These are phyloP conservation scores for Botrytis porri DNA, from an alignment of 2,329 filamentous ascomycete genomes.

Conservation along the genomic window DNA sequence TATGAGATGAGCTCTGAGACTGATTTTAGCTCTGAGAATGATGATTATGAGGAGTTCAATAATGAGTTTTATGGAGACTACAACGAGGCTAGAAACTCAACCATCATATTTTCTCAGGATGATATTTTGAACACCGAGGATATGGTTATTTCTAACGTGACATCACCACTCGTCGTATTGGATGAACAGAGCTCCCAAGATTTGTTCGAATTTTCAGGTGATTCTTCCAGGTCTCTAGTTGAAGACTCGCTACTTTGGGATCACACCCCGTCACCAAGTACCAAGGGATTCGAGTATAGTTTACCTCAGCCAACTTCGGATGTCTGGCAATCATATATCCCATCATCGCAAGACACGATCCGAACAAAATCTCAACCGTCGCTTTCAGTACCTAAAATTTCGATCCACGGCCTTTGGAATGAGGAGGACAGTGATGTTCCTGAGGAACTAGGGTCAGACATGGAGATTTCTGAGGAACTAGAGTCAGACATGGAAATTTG, in stretches of 20 bases:
- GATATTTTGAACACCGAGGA: background rate
- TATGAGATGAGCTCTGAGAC: constrained; percentile 22
- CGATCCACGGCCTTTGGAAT: constrained; percentile 27
- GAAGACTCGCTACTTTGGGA: constrained; percentile 28
- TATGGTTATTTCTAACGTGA: constrained; percentile 6
- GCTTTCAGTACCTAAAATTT: constrained; percentile 22
- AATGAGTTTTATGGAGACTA: background rate
- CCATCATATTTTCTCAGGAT: constrained; percentile 10
- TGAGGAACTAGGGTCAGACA: background rate
- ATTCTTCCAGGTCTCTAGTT: background rate
- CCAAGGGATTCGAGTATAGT: constrained; percentile 12
- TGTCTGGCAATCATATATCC: constrained; percentile 29
- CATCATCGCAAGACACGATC: constrained; percentile 22
- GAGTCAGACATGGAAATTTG: background rate
- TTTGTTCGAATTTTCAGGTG: background rate
- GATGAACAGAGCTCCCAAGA: background rate
- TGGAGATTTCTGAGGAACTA: background rate
- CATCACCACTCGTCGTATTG: background rate
- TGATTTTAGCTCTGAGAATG: constrained; percentile 23
- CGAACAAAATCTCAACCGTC: constrained; percentile 24
- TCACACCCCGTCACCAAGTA: background rate
- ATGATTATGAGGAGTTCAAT: constrained; percentile 10
- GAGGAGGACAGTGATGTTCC: background rate
- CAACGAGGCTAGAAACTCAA: background rate
- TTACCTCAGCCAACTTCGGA: constrained; percentile 30